Conservation (phyloP, 345 rosid genomes). For the Pistacia integerrima region DNA sequence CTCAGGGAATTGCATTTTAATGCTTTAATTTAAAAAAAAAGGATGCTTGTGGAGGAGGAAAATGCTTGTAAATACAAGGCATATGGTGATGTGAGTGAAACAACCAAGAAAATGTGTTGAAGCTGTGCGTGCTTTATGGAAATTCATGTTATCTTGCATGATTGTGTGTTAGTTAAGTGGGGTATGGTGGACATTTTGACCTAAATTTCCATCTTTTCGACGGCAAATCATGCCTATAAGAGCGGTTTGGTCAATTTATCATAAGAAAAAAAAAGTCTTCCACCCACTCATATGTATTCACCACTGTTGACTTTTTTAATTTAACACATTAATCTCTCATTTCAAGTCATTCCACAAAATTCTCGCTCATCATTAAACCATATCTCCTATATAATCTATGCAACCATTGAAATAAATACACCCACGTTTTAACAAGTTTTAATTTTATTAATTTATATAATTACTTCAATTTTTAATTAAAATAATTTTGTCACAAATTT, state of each 20-base stretch:
- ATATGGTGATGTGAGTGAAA: background rate
- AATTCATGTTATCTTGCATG: slow-evolving; percentile 15
- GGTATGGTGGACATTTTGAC: background rate
- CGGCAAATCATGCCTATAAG: slow-evolving; percentile 1
- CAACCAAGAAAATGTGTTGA: background rate
- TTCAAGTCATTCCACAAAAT: background rate
- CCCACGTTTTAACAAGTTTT: too few species aligned
- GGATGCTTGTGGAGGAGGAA: background rate
- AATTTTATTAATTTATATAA: too few species aligned
- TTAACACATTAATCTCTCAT: background rate
- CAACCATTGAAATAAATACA: background rate
- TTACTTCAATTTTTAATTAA: too few species aligned
- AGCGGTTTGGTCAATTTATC: slow-evolving; percentile 5
- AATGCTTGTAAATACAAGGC: background rate
- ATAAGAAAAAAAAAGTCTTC: background rate
- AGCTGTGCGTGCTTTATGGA: background rate
- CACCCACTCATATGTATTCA: background rate
- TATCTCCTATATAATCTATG: background rate
- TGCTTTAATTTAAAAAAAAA: too few species aligned
- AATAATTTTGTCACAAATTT: too few species aligned
- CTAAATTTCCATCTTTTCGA: background rate
- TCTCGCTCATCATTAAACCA: background rate
- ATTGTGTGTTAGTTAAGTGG: slow-evolving; percentile 16
- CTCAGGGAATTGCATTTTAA: background rate
- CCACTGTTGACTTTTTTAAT: background rate